Evolutionary conservation across 139 green algal genomes (phyloP), one percentile per base, ranked within the genome.

Genomic region (Chlorella ohadii): DNA sequence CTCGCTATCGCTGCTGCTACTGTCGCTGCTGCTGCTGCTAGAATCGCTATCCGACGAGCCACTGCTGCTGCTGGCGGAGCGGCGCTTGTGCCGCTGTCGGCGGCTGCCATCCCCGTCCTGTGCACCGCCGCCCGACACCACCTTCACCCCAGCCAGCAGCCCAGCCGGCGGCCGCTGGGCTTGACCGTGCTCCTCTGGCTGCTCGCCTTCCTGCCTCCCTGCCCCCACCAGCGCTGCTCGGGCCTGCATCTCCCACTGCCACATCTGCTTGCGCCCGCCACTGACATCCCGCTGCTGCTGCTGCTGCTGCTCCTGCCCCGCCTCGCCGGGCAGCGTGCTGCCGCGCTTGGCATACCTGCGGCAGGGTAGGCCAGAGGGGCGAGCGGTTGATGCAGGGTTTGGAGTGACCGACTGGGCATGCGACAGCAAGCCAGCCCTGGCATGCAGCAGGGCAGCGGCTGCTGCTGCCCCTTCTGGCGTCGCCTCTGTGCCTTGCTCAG

Each of bases 291-390:
- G 64, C 82, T 72, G 59, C 31, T 55, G n/a, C 75, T 84, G 22
- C 63, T 76, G 67, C 34, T 85, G 72, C 83, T 72, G 63, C n/a
- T n/a, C n/a, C n/a, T 47, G 36, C 66, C 55, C 72, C 12, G 20
- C 55, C 0, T 74, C 73, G 9, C 44, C 31, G 0, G 85, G 47
- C n/a, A 67, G 34, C 17, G 70, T 59, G 68, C 85, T 31, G 34
- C 66, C 84, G 12, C 41, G 44, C 76, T 85, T 72, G 13, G 85
- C 83, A 61, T 92, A 93, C 90, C 88, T 68, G 36, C 55, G 13
- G 47, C 47, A 66, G 34, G 11, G 20, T 3, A 11, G 7, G 41
- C 27, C 72, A 76, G 34, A 3, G 15, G 44, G 51, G 51, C 51
- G 15, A 22, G 51, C 51, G 3, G 51, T 22, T 59, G 51, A 22